Base-by-base conservation (phyloP, 768 basidiomycete genomes). In the Cyclocybe aegerita region DNA sequence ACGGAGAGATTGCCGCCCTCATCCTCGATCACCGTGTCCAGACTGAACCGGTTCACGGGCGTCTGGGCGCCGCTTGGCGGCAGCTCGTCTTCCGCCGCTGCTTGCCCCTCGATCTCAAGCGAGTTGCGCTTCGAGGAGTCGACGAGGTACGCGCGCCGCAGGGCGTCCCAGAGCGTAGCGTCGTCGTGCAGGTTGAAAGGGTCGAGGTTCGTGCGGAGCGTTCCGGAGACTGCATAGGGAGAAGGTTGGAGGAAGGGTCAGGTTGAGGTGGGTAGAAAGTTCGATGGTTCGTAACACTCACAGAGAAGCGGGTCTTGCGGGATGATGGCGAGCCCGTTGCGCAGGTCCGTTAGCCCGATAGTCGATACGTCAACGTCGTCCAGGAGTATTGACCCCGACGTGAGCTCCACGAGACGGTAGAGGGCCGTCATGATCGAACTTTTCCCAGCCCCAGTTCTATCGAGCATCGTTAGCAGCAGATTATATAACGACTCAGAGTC, bases 341-440 rank as follows among this genome's bases (percentile, higher is more conserved):
- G 75, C 37, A 94, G 70, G 64, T 90, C 86, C 43, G 76, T 74
- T 14, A 98, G 70, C 7, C 93, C 94, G 37, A 97, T 77, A 55
- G 76, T 79, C 14, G 90, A 87, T 37, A 92, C 85, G 61, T 98
- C 88, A n/a, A 91, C 71, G 5, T 79, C 90, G 65, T 96, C 93
- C 52, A 96, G 82, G 16, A 69, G 62, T 56, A 98, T 91, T 2
- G 77, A 79, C 14, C 94, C 93, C 7, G 82, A 81, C 0, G 77
- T 69, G 15, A 89, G 72, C 59, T 98, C 95, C 14, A 94, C 90
- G 31, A 97, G 72, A 15, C 93, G 83, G 69, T 86, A 95, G 0
- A 97, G 73, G 4, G 90, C 86, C 72, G 86, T 86, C 88, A 96
- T 89, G 51, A 98, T 87, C 1, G 89, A 89, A 12, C 87, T 89